A percentile compares a stretch with the other conserved stretches of the same genome.
phyloP scores from a whole-genome alignment of 495 filamentous ascomycete genomes.

The Xylaria telfairii region DNA sequence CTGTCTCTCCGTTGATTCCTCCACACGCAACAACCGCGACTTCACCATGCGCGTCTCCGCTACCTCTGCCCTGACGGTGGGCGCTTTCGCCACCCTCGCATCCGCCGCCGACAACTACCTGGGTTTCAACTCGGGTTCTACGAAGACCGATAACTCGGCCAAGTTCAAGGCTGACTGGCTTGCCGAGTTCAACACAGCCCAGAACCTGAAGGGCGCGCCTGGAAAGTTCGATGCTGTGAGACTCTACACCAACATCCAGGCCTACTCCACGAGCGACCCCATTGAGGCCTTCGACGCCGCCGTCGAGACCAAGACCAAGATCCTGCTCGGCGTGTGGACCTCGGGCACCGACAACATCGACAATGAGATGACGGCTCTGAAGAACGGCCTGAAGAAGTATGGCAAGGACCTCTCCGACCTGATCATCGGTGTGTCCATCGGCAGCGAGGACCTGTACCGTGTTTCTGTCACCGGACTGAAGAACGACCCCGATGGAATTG shows the following conservation, averaged over 20 bases:
- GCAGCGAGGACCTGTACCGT: conserved; percentile 63
- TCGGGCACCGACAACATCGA: conserved; percentile 55
- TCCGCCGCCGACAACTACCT: conserved; percentile 43
- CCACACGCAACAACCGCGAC: neutral
- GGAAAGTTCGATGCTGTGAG: conserved; percentile 56
- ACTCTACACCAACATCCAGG: conserved; percentile 61
- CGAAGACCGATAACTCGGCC: conserved; percentile 50
- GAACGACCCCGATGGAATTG: conserved; percentile 49
- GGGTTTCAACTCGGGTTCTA: conserved; percentile 58
- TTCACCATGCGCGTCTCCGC: conserved; percentile 25
- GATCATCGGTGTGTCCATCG: conserved; percentile 59
- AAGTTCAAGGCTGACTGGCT: conserved; percentile 56
- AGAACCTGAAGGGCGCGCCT: conserved; percentile 48
- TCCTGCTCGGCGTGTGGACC: conserved; percentile 61
- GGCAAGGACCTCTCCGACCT: conserved; percentile 52
- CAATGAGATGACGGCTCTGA: conserved; percentile 55
- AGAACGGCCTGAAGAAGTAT: conserved; percentile 49
- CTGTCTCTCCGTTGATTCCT: neutral
- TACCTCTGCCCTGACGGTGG: conserved; percentile 31
- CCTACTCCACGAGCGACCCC: conserved; percentile 53
- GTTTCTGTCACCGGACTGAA: conserved; percentile 46
- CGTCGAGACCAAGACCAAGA: conserved; percentile 53
- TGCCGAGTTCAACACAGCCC: conserved; percentile 53
- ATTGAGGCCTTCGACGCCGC: conserved; percentile 61
- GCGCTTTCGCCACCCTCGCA: conserved; percentile 41